Percentiles rank a stretch among this genome's conserved stretches.
These are phyloP conservation scores for Dothideomycetidae sp. DNA, from an alignment of 2,329 filamentous ascomycete species.

Conservation along the genomic window DNA sequence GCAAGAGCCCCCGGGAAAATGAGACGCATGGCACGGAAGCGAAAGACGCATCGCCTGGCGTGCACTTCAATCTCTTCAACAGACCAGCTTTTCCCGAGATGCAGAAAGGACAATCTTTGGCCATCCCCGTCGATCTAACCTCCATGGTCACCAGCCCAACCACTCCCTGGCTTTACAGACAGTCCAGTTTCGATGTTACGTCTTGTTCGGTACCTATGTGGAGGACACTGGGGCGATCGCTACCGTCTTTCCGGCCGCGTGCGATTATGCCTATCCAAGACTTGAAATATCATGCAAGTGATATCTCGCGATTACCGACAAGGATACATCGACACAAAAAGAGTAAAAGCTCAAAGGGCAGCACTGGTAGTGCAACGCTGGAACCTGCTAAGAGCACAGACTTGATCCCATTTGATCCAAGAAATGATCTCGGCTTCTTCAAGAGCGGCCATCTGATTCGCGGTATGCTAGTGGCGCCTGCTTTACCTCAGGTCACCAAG, in stretches of 20 bases:
- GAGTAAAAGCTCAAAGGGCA: conserved; percentile 7
- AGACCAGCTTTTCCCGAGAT: conserved; percentile 1
- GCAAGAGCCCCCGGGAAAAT: conserved; percentile 29
- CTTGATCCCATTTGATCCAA: conserved; percentile 1
- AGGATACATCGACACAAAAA: conserved; percentile 6
- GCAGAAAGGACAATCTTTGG: not conserved
- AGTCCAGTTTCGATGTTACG: conserved; percentile 41
- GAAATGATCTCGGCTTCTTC: conserved; percentile 6
- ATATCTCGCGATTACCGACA: conserved; percentile 3
- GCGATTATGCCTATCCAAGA: conserved; percentile 7
- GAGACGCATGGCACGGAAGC: conserved; percentile 27
- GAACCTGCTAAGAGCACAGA: conserved; percentile 1
- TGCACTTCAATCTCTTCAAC: conserved; percentile 7
- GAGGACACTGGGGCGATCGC: conserved; percentile 7
- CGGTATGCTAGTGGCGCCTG: conserved; percentile 4
- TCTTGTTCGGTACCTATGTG: conserved; percentile 47
- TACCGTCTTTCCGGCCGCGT: conserved; percentile 4
- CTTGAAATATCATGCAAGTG: not conserved
- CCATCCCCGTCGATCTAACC: conserved; percentile 4
- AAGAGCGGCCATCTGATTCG: conserved; percentile 6
- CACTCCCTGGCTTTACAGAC: conserved; percentile 31
- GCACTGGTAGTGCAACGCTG: conserved; percentile 4
- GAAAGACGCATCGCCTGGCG: too few relatives aligned
- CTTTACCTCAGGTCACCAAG: conserved; percentile 8
- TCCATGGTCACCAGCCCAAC: conserved; percentile 14